Evolutionary conservation across 2,329 filamentous ascomycete species (phyloP), one percentile per base, ranked within the genome.

Genomic region (Septoria petroselini): DNA sequence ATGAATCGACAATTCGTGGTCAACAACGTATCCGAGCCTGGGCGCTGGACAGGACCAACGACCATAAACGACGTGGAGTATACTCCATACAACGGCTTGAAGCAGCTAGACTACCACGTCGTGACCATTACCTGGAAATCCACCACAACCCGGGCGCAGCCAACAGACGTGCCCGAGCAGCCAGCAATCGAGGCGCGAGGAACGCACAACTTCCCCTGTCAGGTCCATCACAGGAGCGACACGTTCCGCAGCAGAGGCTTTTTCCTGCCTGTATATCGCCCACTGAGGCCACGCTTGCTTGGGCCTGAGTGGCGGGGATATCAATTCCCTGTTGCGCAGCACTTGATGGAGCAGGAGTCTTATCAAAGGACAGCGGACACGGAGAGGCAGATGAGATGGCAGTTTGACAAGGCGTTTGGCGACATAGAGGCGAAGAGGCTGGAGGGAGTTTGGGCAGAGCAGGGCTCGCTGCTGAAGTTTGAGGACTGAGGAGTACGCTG

Each of bases 1-100:
- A 17, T 29, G 6, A n/a, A 14, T 4, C 53, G 52, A 11, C 46
- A 49, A 14, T 34, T 34, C 31, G 31, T 34, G 31, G 51, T 62
- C 27, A 50, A 53, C 8, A 44, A 59, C 3, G 15, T 8, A 2
- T 38, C 38, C 7, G 12, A 41, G 4, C 62, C 59, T 3, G 71
- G 60, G 14, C 58, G 59, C 8, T 79, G 76, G 76, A 70, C 60
- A 1, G 76, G 76, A 0, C 68, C 67, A 9, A 73, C 74, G n/a
- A 68, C 66, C 1, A 72, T 75, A 67, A 58, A 68, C 4, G 41
- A 55, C 0, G 1, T 54, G 21, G 63, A 68, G 5, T 77, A 73
- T 70, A 7, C 67, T 1, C 66, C 73, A 1, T 75, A 79, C 53
- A 74, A 76, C 58, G 62, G 63, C 0, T 58, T 63, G 14, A 61